Evolutionary conservation across 352 stramenopile genomes (phyloP), one percentile per base, ranked within the genome.

Genomic region (Phytophthora constricta): DNA sequence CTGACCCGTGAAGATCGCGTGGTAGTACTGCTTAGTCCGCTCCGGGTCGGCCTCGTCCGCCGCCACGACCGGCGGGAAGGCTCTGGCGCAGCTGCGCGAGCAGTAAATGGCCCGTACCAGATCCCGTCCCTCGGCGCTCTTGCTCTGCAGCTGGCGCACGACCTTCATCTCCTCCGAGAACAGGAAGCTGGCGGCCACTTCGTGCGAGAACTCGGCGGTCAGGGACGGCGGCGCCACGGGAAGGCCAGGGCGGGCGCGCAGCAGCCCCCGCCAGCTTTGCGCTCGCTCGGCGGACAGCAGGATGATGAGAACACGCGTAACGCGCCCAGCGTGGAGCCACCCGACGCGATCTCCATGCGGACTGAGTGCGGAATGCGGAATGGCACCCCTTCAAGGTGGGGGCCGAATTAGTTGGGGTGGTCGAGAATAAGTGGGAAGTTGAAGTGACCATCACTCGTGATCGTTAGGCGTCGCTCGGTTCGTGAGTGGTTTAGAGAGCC

Each of bases 161-260:
- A 84, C 73, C 57, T 85, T 81, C 71, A 89, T 86, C 45, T 93
- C 82, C 34, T 93, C 82, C 1, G 79, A 64, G 52, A 90, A 91
- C 22, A 74, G 46, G 25, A 84, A 90, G 0, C 62, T 66, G 4
- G 72, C 42, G 5, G 80, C 83, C 13, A 72, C 37, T 45, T 92
- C 81, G 58, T 89, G 83, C 28, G 78, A 76, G 41, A 61, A 84
- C 59, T 88, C 79, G 4, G 82, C 57, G 4, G 52, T 63, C 17
- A 51, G 5, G 1, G 65, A 45, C 9, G 72, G 60, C n/a, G 72
- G 77, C 27, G 68, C 33, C 33, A 78, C 50, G 50, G 55, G 16
- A 89, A 65, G 1, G 45, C 51, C 8, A 89, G 54, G 17, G 68
- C 74, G 26, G 49, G 45, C 1, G 45, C 43, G 9, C 51, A 59